Conservation (phyloP, 768 basidiomycete species). For the Suillus brevipes region DNA sequence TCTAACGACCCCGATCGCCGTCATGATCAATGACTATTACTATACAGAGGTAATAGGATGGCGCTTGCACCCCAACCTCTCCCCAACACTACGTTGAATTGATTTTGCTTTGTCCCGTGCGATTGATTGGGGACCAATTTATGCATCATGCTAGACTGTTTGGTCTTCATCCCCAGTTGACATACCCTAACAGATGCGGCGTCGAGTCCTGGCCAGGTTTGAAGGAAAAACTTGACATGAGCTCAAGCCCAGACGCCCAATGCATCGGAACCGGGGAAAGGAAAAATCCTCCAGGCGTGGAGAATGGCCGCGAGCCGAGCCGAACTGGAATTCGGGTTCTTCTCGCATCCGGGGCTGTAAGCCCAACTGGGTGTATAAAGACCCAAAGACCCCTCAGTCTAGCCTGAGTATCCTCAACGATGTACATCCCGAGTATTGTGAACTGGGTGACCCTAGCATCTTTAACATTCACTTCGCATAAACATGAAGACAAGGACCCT, state of each 20-base stretch:
- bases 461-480: not conserved
- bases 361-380: not conserved
- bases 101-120: no score
- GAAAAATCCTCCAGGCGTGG: not conserved
- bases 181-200: no score
- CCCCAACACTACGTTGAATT: no score
- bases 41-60: no score
- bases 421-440: slow-evolving; percentile 1
- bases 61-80: no score
- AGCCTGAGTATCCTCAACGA: not conserved
- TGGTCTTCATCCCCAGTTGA: no score
- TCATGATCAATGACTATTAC: no score
- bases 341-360: not conserved
- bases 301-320: not conserved
- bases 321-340: not conserved
- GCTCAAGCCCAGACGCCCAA: not conserved
- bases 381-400: not conserved
- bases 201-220: not conserved
- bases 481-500: not conserved
- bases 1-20: no score
- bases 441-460: slow-evolving; percentile 5
- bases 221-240: not conserved
- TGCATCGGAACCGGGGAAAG: not conserved
- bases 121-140: no score
- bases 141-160: no score